Conservation (phyloP, 495 filamentous ascomycete genomes). For the Penicillium parvum region DNA sequence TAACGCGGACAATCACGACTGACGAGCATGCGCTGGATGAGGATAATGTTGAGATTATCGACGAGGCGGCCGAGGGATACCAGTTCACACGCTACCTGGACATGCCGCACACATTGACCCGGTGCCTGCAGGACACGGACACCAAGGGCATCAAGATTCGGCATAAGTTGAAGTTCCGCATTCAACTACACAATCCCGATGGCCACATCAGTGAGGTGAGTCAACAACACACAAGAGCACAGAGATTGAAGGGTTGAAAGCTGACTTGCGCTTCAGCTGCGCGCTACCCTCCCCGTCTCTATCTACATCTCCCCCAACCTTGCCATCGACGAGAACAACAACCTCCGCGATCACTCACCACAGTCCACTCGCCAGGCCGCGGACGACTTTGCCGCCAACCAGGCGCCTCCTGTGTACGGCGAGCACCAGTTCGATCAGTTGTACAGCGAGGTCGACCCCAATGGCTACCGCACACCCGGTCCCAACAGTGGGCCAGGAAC, state of each 20-base stretch:
- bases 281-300: slow-evolving; percentile 77
- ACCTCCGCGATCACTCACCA: slow-evolving; percentile 54
- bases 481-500: slow-evolving; percentile 64
- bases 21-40: slow-evolving; percentile 60
- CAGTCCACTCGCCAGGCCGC: slow-evolving; percentile 30
- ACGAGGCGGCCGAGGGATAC: slow-evolving; percentile 75
- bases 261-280: slow-evolving; percentile 53
- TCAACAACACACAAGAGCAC: too few species aligned
- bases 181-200: slow-evolving; percentile 89
- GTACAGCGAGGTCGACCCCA: slow-evolving; percentile 77
- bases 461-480: slow-evolving; percentile 70
- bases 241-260: background rate
- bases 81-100: slow-evolving; percentile 62
- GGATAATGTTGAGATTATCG: slow-evolving; percentile 61
- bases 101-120: slow-evolving; percentile 70
- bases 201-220: slow-evolving; percentile 83
- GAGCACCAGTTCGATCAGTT: slow-evolving; percentile 83
- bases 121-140: slow-evolving; percentile 83
- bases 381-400: slow-evolving; percentile 43
- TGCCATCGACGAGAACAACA: slow-evolving; percentile 75
- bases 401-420: slow-evolving; percentile 81
- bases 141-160: slow-evolving; percentile 76
- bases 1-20: slow-evolving; percentile 55
- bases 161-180: slow-evolving; percentile 80
- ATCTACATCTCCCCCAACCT: slow-evolving; percentile 93